These are phyloP conservation scores for Pestalotiopsis sp. DNA, from an alignment of 2,329 filamentous ascomycete genomes.

Conservation along the genomic window DNA sequence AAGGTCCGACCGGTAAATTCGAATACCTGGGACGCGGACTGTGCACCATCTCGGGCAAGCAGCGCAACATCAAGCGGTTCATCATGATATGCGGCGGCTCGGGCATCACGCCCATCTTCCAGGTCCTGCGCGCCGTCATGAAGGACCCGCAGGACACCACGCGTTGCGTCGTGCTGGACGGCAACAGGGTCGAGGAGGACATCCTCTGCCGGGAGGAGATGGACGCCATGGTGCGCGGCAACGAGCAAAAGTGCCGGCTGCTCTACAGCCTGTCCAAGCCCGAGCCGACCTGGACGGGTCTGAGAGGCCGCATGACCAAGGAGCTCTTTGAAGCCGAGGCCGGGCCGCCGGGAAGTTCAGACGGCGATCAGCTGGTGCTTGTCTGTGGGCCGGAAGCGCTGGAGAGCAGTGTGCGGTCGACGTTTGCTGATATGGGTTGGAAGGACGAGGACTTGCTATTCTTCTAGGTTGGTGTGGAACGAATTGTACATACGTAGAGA, in stretches of 20 bases:
- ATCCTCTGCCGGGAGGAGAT: conserved; percentile 80
- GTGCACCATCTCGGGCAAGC: conserved; percentile 61
- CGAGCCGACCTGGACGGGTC: conserved; percentile 66
- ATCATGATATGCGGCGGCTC: conserved; percentile 87
- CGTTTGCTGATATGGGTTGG: conserved; percentile 66
- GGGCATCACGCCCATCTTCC: conserved; percentile 92
- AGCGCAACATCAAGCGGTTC: conserved; percentile 65
- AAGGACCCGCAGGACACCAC: conserved; percentile 66
- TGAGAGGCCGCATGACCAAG: conserved; percentile 67
- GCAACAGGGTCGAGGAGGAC: conserved; percentile 77
- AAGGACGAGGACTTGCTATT: conserved; percentile 72
- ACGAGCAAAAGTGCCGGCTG: conserved; percentile 62
- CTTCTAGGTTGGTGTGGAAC: conserved; percentile 52
- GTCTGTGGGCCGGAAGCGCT: conserved; percentile 79
- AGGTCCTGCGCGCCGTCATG: conserved; percentile 77
- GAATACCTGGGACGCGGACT: conserved; percentile 72
- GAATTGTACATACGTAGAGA: background rate
- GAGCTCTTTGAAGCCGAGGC: conserved; percentile 64
- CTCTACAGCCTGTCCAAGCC: conserved; percentile 72
- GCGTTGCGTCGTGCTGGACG: conserved; percentile 73
- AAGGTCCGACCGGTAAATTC: conserved; percentile 86
- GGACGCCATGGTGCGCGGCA: conserved; percentile 59
- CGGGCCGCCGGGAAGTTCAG: conserved; percentile 36
- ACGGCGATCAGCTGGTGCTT: conserved; percentile 65
- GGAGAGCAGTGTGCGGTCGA: conserved; percentile 63